A percentile compares a stretch with the other conserved stretches of the same genome.
Evolutionary conservation across 306 rosid genomes (phyloP).

Genomic region (Comarum palustre): DNA sequence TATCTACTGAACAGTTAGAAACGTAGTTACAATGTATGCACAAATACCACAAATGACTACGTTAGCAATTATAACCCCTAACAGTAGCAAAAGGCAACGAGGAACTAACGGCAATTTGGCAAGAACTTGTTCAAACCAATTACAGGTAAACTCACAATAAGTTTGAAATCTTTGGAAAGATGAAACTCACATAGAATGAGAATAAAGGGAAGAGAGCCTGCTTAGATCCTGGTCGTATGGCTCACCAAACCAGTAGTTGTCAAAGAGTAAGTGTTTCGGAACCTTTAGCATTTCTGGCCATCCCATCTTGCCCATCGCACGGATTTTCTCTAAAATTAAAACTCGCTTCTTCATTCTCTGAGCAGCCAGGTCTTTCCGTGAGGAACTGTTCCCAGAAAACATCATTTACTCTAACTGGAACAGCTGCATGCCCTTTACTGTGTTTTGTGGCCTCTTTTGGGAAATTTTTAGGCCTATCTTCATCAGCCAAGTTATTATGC

Average conservation of each 20-base stretch:
- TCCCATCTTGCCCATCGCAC: constrained; percentile 62
- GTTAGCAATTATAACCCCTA: neutral
- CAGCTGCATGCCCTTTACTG: constrained; percentile 44
- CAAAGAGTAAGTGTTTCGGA: constrained; percentile 61
- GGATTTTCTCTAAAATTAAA: constrained; percentile 62
- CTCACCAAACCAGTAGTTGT: neutral
- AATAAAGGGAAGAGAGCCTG: constrained; percentile 4
- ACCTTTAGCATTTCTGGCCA: constrained; percentile 48
- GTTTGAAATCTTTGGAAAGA: neutral
- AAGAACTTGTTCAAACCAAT: constrained; percentile 20
- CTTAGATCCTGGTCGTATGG: neutral
- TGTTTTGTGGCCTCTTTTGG: constrained; percentile 47
- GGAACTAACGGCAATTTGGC: constrained; percentile 14
- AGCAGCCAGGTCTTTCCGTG: constrained; percentile 92
- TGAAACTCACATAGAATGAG: constrained; percentile 12
- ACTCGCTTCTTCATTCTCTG: constrained; percentile 89
- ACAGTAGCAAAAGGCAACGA: neutral
- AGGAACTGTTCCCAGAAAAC: constrained; percentile 97
- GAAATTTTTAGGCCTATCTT: constrained; percentile 35
- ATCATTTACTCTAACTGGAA: constrained; percentile 77
- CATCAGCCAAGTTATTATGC: constrained; percentile 32
- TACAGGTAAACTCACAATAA: neutral
- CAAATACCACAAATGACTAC: neutral
- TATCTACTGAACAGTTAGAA: neutral
- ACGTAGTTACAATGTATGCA: neutral